These are phyloP conservation scores for Astragalus glycyphyllos DNA, from an alignment of 306 rosid genomes.

Conservation along the genomic window DNA sequence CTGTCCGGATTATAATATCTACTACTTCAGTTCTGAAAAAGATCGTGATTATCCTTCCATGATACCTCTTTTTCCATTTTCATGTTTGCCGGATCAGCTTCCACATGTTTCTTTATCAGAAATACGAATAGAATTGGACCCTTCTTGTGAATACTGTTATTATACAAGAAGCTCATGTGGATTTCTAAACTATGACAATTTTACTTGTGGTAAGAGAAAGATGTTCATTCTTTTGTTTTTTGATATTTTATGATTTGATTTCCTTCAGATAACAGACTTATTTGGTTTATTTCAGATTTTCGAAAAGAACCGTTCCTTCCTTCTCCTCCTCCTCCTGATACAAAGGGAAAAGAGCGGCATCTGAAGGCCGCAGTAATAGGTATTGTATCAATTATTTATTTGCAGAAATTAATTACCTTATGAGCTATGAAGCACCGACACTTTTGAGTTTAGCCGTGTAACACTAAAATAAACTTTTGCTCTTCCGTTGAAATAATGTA, in stretches of 20 bases:
- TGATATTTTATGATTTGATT: background rate
- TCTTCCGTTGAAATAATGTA: too few species aligned
- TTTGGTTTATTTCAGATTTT: too few species aligned
- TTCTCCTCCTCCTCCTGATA: too few species aligned
- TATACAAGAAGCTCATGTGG: background rate
- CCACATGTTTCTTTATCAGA: background rate
- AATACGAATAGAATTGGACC: background rate
- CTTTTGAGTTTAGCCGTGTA: too few species aligned
- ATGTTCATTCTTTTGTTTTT: background rate
- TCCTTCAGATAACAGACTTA: background rate
- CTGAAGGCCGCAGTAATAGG: background rate
- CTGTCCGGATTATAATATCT: conserved; percentile 6
- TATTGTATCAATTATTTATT: too few species aligned
- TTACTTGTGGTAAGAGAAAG: background rate
- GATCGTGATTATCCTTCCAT: too few species aligned
- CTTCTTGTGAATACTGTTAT: background rate
- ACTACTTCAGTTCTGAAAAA: background rate
- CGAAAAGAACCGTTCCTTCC: too few species aligned
- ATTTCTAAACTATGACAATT: background rate
- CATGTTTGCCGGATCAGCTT: background rate
- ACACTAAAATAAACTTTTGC: too few species aligned
- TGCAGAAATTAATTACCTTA: too few species aligned
- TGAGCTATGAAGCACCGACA: too few species aligned
- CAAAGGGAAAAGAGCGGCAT: background rate
- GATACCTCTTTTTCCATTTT: too few species aligned